Evolutionary conservation across 176 grass and related monocot genomes (phyloP).

Genomic region (Bothriochloa decipiens): DNA sequence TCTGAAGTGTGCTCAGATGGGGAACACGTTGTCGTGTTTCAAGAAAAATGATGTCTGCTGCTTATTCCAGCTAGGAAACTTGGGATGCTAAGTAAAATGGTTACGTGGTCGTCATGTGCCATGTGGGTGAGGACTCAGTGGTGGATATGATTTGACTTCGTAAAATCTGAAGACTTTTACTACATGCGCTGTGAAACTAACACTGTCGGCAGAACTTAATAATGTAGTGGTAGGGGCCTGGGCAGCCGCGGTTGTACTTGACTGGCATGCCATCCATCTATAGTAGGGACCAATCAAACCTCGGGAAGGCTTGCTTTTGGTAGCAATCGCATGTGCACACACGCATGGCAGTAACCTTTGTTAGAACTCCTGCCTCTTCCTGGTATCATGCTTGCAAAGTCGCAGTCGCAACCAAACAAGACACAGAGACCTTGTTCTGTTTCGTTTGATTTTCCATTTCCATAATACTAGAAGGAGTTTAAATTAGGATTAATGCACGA

Average conservation of each 20-base stretch:
- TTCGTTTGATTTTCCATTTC: not conserved
- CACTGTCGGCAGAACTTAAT: conserved; percentile 29
- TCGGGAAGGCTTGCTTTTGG: not conserved
- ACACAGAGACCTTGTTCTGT: not conserved
- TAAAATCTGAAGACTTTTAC: not conserved
- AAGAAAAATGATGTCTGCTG: not conserved
- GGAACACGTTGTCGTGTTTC: conserved; percentile 31
- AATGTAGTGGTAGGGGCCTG: conserved; percentile 1
- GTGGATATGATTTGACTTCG: conserved; percentile 4
- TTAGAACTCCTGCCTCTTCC: conserved; percentile 37
- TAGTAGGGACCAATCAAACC: not conserved
- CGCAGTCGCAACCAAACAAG: too few species aligned
- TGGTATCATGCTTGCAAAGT: not conserved
- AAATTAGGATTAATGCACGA: not conserved
- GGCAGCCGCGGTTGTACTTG: conserved; percentile 14
- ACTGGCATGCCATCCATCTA: not conserved
- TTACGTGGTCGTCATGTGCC: conserved; percentile 13
- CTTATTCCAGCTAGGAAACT: not conserved
- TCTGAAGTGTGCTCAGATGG: not conserved
- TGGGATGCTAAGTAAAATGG: not conserved
- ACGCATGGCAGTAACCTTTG: not conserved
- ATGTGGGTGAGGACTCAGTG: conserved; percentile 15
- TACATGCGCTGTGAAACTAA: not conserved
- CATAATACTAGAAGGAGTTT: not conserved
- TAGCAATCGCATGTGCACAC: conserved; percentile 20